Conservation (phyloP, 768 basidiomycete species). For the Russula virescens region DNA sequence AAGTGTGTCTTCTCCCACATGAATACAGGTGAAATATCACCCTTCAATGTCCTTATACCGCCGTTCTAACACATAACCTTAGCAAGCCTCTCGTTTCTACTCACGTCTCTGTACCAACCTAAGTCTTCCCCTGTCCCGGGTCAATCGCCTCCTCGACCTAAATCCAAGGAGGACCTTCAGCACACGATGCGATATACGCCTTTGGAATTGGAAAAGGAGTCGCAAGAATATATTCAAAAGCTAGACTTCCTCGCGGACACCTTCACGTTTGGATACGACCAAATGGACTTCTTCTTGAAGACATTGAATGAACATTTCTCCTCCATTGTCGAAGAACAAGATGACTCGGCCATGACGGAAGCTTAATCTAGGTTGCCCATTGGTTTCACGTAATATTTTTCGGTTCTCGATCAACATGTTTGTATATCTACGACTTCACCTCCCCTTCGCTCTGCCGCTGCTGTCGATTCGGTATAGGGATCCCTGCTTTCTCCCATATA, state of each 20-base stretch:
- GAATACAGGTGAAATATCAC: slow-evolving; percentile 6
- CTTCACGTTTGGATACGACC: slow-evolving; percentile 65
- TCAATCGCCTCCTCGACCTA: slow-evolving; percentile 29
- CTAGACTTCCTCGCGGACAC: slow-evolving; percentile 55
- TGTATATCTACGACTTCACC: slow-evolving; percentile 14
- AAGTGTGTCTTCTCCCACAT: slow-evolving; percentile 59
- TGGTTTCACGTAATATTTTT: background rate
- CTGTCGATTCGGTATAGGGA: slow-evolving; percentile 18
- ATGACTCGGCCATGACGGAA: slow-evolving; percentile 30
- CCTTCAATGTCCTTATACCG: background rate
- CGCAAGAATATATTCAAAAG: slow-evolving; percentile 46
- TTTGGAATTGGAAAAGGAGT: slow-evolving; percentile 56
- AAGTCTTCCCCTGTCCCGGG: slow-evolving; percentile 30
- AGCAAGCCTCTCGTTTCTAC: slow-evolving; percentile 42
- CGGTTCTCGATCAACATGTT: background rate
- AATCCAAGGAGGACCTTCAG: slow-evolving; percentile 36
- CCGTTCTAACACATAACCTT: background rate
- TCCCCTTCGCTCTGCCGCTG: slow-evolving; percentile 12
- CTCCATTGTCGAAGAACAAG: slow-evolving; percentile 31
- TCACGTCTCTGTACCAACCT: slow-evolving; percentile 18
- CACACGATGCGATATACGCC: slow-evolving; percentile 58
- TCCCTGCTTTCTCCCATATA: slow-evolving; percentile 55
- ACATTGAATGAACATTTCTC: slow-evolving; percentile 51
- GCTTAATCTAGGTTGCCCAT: slow-evolving; percentile 21
- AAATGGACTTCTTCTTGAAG: slow-evolving; percentile 61